Conservation (phyloP, 345 rosid species). For the Eucalyptus sp. region DNA sequence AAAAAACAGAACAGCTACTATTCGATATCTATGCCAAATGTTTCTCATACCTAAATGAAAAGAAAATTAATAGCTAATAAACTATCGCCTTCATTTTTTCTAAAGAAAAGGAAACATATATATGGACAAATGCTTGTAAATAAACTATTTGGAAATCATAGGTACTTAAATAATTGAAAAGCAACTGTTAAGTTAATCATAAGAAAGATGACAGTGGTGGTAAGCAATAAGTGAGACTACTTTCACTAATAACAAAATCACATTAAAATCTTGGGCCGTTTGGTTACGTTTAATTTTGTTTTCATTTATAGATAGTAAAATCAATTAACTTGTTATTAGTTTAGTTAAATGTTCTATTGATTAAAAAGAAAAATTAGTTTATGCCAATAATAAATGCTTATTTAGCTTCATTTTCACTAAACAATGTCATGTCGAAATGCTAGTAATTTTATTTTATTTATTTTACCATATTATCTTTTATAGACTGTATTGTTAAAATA, state of each 20-base stretch:
- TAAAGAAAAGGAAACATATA: not conserved
- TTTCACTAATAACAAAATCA: not conserved
- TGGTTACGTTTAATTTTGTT: not conserved
- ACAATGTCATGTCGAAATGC: not conserved
- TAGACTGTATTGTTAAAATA: not conserved
- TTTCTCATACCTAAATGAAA: not conserved
- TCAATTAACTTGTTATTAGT: not conserved
- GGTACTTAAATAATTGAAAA: not conserved
- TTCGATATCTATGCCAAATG: not conserved
- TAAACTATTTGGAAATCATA: not conserved
- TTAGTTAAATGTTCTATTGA: not conserved
- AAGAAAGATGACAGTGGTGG: not conserved
- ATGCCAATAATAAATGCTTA: not conserved
- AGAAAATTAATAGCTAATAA: not conserved
- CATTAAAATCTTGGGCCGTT: not conserved
- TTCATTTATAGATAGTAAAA: not conserved
- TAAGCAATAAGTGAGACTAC: not conserved
- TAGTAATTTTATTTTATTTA: not conserved
- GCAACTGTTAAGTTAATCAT: not conserved
- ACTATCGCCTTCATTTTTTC: not conserved
- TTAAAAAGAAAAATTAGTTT: not conserved
- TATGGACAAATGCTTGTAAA: not conserved
- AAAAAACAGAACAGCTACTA: not conserved
- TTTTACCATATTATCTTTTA: not conserved
- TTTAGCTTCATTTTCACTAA: not conserved